Evolutionary conservation across 2,329 filamentous ascomycete species (phyloP).

Genomic region (Fusarium stilboides): DNA sequence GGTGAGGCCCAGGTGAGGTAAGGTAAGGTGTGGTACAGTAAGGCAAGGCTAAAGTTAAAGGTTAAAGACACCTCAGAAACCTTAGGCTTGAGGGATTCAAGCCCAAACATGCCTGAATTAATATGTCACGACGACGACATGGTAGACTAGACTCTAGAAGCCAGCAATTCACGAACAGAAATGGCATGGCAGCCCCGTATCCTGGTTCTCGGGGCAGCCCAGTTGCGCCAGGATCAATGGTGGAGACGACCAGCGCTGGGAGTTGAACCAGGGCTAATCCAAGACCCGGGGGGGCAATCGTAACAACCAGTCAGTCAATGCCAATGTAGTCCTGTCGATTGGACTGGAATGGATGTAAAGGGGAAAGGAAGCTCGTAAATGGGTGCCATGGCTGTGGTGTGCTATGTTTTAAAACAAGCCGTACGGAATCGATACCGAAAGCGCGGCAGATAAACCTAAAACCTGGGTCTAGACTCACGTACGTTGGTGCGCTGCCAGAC

Average conservation of each 20-base stretch:
- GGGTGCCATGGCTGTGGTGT: slow-evolving; percentile 13
- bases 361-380: slow-evolving; percentile 29
- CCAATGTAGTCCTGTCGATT: slow-evolving; percentile 4
- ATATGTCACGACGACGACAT: no score
- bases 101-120: slow-evolving; percentile 6
- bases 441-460: slow-evolving; percentile 45
- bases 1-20: slow-evolving; percentile 36
- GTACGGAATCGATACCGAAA: slow-evolving; percentile 49
- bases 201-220: slow-evolving; percentile 50
- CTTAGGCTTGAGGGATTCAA: slow-evolving; percentile 4
- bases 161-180: background rate
- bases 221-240: slow-evolving; percentile 46
- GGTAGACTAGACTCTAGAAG: no score
- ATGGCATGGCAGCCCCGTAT: slow-evolving; percentile 46
- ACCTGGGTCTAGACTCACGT: slow-evolving; percentile 15
- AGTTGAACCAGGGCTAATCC: background rate
- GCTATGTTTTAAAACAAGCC: slow-evolving; percentile 33
- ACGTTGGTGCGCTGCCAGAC: slow-evolving; percentile 20
- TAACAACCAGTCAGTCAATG: background rate
- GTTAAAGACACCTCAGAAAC: slow-evolving; percentile 17
- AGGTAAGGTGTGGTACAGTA: slow-evolving; percentile 29
- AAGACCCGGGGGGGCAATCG: slow-evolving; percentile 20
- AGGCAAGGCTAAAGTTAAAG: slow-evolving; percentile 25
- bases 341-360: slow-evolving; percentile 1
- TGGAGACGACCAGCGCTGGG: slow-evolving; percentile 33